Evolutionary conservation across 2,329 filamentous ascomycete genomes (phyloP).

Genomic region (Grosmannia clavigera): DNA sequence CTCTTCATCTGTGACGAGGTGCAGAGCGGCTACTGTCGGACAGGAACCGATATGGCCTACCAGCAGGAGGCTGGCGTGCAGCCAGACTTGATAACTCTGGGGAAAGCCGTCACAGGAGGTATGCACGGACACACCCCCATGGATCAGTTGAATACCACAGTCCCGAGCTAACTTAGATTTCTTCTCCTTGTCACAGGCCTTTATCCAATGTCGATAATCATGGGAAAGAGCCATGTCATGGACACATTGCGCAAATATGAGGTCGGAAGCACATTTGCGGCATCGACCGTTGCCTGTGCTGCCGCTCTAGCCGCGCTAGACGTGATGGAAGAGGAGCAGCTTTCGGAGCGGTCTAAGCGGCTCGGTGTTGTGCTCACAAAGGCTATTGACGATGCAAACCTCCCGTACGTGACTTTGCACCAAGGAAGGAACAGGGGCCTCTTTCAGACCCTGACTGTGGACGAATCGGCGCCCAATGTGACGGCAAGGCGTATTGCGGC

Average conservation of each 20-base stretch:
- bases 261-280: constrained; percentile 3
- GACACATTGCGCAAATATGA: background rate
- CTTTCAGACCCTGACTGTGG: constrained; percentile 2
- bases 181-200: background rate
- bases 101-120: constrained; percentile 2
- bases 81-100: background rate
- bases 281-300: constrained; percentile 1
- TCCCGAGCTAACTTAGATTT: too few relatives aligned
- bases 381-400: constrained; percentile 2
- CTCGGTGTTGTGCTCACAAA: background rate
- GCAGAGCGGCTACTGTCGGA: constrained; percentile 3
- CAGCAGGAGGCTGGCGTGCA: constrained; percentile 2
- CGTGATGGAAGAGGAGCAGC: constrained; percentile 1
- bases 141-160: too few relatives aligned
- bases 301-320: constrained; percentile 1
- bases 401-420: background rate
- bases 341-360: background rate
- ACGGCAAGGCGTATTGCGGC: constrained; percentile 1
- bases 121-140: background rate
- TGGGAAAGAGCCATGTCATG: constrained; percentile 1
- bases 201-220: constrained; percentile 2
- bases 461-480: background rate
- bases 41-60: constrained; percentile 1
- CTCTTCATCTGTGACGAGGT: constrained; percentile 14
- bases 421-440: constrained; percentile 2